phyloP scores from a whole-genome alignment of 208 protist genomes.

The Trypanosoma rangeli region DNA sequence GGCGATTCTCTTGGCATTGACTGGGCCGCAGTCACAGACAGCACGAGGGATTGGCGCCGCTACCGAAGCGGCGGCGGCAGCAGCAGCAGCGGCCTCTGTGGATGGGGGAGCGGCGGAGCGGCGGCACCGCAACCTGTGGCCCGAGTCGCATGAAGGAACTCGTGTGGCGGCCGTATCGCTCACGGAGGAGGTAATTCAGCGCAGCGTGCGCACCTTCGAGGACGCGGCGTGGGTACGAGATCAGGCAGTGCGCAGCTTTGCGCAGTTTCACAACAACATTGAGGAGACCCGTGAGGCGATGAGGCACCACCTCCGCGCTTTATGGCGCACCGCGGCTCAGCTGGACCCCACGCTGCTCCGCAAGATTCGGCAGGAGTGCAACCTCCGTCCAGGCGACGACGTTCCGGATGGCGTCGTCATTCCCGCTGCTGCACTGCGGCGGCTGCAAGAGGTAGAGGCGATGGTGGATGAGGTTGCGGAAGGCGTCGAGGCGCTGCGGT shows the following conservation, averaged over 20 bases:
- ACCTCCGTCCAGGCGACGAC: slow-evolving; percentile 29
- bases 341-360: slow-evolving; percentile 48
- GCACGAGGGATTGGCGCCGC: neutral
- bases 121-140: slow-evolving; percentile 1
- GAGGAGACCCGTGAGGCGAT: slow-evolving; percentile 57
- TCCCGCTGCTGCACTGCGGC: slow-evolving; percentile 14
- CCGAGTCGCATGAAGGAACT: neutral
- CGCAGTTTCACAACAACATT: slow-evolving; percentile 85
- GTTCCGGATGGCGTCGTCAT: slow-evolving; percentile 66
- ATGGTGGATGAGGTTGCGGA: slow-evolving; percentile 44
- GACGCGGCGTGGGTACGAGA: slow-evolving; percentile 69
- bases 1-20: slow-evolving; percentile 50
- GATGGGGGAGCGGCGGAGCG: neutral
- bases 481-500: slow-evolving; percentile 50
- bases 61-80: too few species aligned
- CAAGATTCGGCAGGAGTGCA: slow-evolving; percentile 27
- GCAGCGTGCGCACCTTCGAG: slow-evolving; percentile 74
- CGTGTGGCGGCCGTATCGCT: slow-evolving; percentile 32
- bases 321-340: slow-evolving; percentile 75
- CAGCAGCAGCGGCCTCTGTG: neutral
- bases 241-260: slow-evolving; percentile 70
- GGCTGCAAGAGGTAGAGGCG: slow-evolving; percentile 44
- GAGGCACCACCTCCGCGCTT: slow-evolving; percentile 47
- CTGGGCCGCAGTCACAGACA: slow-evolving; percentile 16
- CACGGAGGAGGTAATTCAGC: slow-evolving; percentile 64